Evolutionary conservation across 2,329 filamentous ascomycete species (phyloP).

Genomic region (Emmonsiellopsis sp.): DNA sequence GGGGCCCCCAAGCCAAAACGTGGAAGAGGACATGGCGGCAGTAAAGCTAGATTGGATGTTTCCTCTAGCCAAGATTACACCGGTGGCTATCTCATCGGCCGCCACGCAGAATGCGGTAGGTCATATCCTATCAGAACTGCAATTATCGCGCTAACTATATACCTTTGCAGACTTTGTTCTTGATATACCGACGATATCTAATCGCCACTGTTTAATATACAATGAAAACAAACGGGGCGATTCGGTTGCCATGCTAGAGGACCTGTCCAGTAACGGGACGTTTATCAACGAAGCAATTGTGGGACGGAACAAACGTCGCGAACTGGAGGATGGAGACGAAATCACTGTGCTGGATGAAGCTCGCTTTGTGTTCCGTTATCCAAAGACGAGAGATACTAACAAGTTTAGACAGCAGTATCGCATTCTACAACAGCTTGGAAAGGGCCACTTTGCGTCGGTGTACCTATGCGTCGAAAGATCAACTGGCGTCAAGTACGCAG

Average conservation of each 20-base stretch:
- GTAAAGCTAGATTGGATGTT: conserved; percentile 52
- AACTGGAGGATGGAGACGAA: conserved; percentile 83
- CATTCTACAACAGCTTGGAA: conserved; percentile 75
- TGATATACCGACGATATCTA: conserved; percentile 73
- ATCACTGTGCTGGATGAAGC: conserved; percentile 78
- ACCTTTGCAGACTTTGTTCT: conserved; percentile 57
- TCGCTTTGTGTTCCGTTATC: conserved; percentile 87
- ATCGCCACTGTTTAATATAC: conserved; percentile 54
- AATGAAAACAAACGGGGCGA: conserved; percentile 50
- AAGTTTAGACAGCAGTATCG: conserved; percentile 81
- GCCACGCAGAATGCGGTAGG: conserved; percentile 89
- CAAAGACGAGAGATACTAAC: conserved; percentile 62
- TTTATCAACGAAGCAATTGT: conserved; percentile 89
- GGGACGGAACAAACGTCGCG: conserved; percentile 82
- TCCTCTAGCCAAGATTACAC: conserved; percentile 47
- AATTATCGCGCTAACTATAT: neutral
- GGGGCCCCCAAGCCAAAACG: conserved; percentile 28
- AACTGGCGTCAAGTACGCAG: conserved; percentile 73
- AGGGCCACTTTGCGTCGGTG: conserved; percentile 91
- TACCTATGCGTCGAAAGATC: conserved; percentile 83
- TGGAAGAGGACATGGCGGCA: conserved; percentile 39
- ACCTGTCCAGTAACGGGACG: conserved; percentile 91
- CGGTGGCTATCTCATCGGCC: conserved; percentile 81
- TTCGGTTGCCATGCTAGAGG: conserved; percentile 68
- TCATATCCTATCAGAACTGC: conserved; percentile 13